phyloP scores from a whole-genome alignment of 768 basidiomycete genomes.

The Cystofilobasidium macerans region DNA sequence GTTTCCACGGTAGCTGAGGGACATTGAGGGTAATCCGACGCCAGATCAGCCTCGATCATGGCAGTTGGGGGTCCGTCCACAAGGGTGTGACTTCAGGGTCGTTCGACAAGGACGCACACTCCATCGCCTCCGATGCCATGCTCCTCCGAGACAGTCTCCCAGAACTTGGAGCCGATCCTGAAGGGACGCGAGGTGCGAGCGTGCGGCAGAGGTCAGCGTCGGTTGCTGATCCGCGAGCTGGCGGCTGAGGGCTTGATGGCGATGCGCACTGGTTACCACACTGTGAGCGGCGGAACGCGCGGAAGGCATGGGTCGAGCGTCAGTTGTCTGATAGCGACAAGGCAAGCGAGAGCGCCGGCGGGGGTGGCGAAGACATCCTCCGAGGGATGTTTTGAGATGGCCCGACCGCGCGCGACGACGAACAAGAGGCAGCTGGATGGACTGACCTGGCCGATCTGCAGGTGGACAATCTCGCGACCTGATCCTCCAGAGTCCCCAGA shows the following conservation, averaged over 20 bases:
- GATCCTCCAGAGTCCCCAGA: background rate
- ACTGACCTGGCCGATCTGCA: conserved; percentile 93
- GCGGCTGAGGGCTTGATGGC: too few relatives aligned
- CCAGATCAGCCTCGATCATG: background rate
- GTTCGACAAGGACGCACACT: conserved; percentile 41
- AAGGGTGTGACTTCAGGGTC: too few relatives aligned
- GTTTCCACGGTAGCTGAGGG: conserved; percentile 65
- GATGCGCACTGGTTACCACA: conserved; percentile 93
- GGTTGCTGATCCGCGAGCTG: too few relatives aligned
- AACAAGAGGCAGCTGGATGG: background rate
- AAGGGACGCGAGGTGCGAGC: too few relatives aligned
- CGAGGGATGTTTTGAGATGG: background rate
- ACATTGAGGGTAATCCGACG: too few relatives aligned
- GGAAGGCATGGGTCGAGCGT: background rate
- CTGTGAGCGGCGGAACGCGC: conserved; percentile 38
- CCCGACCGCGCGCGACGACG: background rate
- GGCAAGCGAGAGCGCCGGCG: background rate
- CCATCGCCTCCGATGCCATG: conserved; percentile 75
- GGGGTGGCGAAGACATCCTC: conserved; percentile 7
- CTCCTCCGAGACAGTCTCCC: conserved; percentile 94
- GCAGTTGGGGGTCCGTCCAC: too few relatives aligned
- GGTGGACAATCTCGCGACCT: conserved; percentile 89
- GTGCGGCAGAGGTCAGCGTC: background rate
- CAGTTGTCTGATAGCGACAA: background rate
- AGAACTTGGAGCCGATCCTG: conserved; percentile 40